Evolutionary conservation across 2,329 filamentous ascomycete species (phyloP).

Genomic region (Fusarium albosuccineum): DNA sequence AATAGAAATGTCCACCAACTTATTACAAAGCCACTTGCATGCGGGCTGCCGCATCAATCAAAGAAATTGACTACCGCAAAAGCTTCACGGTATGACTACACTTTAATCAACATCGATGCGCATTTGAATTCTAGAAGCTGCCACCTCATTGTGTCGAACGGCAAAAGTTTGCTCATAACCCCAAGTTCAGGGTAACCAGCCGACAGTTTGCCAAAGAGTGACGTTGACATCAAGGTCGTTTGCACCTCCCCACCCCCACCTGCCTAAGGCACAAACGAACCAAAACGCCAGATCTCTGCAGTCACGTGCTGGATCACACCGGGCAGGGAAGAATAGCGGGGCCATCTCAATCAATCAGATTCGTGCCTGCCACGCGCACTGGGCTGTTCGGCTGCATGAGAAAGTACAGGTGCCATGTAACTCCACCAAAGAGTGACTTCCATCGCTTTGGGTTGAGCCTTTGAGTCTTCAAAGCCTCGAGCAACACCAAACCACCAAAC

Average conservation of each 20-base stretch:
- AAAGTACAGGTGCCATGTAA: conserved; percentile 52
- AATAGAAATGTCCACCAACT: too few relatives aligned
- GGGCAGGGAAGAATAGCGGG: conserved; percentile 32
- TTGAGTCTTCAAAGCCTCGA: conserved; percentile 39
- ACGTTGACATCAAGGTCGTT: conserved; percentile 46
- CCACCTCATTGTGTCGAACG: neutral
- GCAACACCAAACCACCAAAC: conserved; percentile 39
- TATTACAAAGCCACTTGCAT: too few relatives aligned
- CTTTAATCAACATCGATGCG: neutral
- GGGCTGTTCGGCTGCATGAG: conserved; percentile 47
- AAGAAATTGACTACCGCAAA: neutral
- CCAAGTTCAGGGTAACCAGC: conserved; percentile 37
- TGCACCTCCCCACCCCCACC: conserved; percentile 37
- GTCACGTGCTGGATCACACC: conserved; percentile 44
- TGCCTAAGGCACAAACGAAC: conserved; percentile 42
- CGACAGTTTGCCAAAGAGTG: conserved; percentile 22
- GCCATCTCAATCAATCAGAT: conserved; percentile 33
- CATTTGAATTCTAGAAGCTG: neutral
- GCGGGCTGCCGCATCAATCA: too few relatives aligned
- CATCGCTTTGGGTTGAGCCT: conserved; percentile 39
- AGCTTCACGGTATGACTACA: too few relatives aligned
- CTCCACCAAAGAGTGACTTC: conserved; percentile 53
- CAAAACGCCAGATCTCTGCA: conserved; percentile 31
- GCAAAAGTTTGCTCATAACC: conserved; percentile 5
- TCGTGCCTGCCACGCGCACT: conserved; percentile 29